Evolutionary conservation across 805 yeast species (phyloP).

Genomic region (Maudiozyma saulgeensis): DNA sequence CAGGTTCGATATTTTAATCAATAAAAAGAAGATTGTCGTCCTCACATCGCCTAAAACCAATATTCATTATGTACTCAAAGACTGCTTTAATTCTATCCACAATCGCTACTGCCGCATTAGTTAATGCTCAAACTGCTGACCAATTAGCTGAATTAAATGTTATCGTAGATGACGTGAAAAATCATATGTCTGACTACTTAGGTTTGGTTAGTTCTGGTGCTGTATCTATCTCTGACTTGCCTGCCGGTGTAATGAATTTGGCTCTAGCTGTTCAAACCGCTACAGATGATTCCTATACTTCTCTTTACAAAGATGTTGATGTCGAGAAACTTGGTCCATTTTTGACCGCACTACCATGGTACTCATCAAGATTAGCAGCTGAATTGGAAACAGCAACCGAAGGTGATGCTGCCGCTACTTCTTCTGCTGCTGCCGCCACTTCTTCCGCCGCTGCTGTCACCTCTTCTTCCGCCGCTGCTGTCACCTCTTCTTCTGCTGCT

Average conservation of each 20-base stretch:
- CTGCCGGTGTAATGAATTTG: conserved; percentile 16
- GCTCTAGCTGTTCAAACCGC: conserved; percentile 20
- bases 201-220: conserved; percentile 10
- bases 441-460: neutral
- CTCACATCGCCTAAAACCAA: no score
- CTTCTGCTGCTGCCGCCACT: conserved; percentile 1
- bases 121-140: conserved; percentile 11
- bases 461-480: conserved; percentile 1
- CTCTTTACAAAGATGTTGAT: conserved; percentile 24
- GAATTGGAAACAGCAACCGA: conserved; percentile 4
- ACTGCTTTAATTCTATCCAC: neutral
- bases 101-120: conserved; percentile 15
- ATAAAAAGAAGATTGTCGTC: no score
- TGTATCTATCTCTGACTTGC: conserved; percentile 8
- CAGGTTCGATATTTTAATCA: no score
- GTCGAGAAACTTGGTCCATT: conserved; percentile 18
- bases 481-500: conserved; percentile 3
- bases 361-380: conserved; percentile 22
- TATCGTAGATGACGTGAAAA: conserved; percentile 15
- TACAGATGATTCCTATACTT: conserved; percentile 30
- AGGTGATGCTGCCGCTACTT: conserved; percentile 3
- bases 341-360: conserved; percentile 29
- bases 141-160: conserved; percentile 16
- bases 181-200: conserved; percentile 12
- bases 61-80: no score